Conservation (phyloP, 2,329 filamentous ascomycete genomes). For the Penicillium sp. region DNA sequence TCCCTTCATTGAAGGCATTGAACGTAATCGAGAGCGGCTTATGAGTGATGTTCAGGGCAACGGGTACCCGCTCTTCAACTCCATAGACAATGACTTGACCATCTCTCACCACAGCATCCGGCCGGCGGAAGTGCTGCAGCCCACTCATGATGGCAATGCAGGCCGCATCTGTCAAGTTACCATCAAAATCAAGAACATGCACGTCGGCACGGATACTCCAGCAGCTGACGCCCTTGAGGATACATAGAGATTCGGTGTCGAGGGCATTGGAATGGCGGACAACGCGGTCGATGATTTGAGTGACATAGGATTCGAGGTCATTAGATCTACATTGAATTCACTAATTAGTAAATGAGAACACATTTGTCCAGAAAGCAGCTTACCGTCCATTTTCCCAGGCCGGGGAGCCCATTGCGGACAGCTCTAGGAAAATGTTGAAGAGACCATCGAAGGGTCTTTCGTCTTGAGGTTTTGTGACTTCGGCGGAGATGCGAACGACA, state of each 20-base stretch:
- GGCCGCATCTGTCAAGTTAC: slow-evolving; percentile 77
- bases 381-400: slow-evolving; percentile 78
- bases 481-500: slow-evolving; percentile 76
- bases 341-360: neutral
- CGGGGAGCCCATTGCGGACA: slow-evolving; percentile 86
- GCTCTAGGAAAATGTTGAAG: slow-evolving; percentile 85
- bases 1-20: slow-evolving; percentile 61
- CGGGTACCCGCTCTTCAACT: slow-evolving; percentile 77
- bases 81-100: slow-evolving; percentile 80
- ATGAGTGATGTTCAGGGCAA: slow-evolving; percentile 84
- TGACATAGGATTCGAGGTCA: slow-evolving; percentile 77
- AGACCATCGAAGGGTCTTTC: slow-evolving; percentile 93
- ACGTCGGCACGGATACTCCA: slow-evolving; percentile 89
- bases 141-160: slow-evolving; percentile 85
- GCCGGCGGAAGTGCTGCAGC: slow-evolving; percentile 82
- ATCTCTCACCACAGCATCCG: slow-evolving; percentile 80
- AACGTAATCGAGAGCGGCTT: slow-evolving; percentile 88
- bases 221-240: slow-evolving; percentile 82
- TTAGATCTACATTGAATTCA: slow-evolving; percentile 55
- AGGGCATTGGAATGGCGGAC: slow-evolving; percentile 86
- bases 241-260: slow-evolving; percentile 91
- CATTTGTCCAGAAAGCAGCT: slow-evolving; percentile 15
- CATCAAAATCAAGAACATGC: slow-evolving; percentile 85
- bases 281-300: slow-evolving; percentile 86
- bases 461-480: slow-evolving; percentile 75